Evolutionary conservation across 2,329 filamentous ascomycete genomes (phyloP).

Genomic region (Lasiodiplodia theobromae): DNA sequence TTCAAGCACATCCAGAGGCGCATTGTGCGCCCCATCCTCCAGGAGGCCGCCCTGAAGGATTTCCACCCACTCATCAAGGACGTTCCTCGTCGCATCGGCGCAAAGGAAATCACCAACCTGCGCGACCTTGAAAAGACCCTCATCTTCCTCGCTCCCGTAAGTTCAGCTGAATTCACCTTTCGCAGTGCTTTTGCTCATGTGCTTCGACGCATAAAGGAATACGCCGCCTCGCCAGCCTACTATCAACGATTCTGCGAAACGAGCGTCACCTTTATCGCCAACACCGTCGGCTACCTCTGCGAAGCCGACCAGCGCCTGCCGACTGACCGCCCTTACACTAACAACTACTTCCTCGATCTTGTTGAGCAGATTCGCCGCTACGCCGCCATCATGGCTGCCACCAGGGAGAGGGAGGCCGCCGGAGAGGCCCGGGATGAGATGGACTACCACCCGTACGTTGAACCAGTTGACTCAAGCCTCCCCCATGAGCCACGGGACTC

Average conservation of each 20-base stretch:
- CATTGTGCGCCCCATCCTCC: slow-evolving; percentile 77
- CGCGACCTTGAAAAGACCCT: slow-evolving; percentile 94
- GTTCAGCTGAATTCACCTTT: slow-evolving; percentile 60
- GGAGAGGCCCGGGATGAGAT: slow-evolving; percentile 60
- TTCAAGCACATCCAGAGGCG: slow-evolving; percentile 80
- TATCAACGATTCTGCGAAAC: slow-evolving; percentile 91
- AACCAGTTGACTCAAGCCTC: slow-evolving; percentile 16
- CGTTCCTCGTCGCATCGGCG: slow-evolving; percentile 78
- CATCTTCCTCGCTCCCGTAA: slow-evolving; percentile 91
- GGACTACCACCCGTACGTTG: slow-evolving; percentile 58
- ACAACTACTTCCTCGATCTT: slow-evolving; percentile 95
- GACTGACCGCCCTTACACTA: slow-evolving; percentile 88
- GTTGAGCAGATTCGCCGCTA: slow-evolving; percentile 92
- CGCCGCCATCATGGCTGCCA: slow-evolving; percentile 80
- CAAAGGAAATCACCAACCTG: slow-evolving; percentile 87
- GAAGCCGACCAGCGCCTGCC: slow-evolving; percentile 86
- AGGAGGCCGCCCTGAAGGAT: slow-evolving; percentile 74
- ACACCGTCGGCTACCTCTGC: slow-evolving; percentile 83
- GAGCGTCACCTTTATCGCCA: slow-evolving; percentile 88
- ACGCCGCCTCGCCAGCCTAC: slow-evolving; percentile 70
- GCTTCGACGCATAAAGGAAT: slow-evolving; percentile 72
- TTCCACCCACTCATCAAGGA: slow-evolving; percentile 83
- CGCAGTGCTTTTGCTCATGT: slow-evolving; percentile 71
- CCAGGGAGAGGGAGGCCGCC: slow-evolving; percentile 70
- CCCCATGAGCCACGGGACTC: background rate